Evolutionary conservation across 768 basidiomycete species (phyloP), one percentile per base, ranked within the genome.

Genomic region (Ramaria rubella): DNA sequence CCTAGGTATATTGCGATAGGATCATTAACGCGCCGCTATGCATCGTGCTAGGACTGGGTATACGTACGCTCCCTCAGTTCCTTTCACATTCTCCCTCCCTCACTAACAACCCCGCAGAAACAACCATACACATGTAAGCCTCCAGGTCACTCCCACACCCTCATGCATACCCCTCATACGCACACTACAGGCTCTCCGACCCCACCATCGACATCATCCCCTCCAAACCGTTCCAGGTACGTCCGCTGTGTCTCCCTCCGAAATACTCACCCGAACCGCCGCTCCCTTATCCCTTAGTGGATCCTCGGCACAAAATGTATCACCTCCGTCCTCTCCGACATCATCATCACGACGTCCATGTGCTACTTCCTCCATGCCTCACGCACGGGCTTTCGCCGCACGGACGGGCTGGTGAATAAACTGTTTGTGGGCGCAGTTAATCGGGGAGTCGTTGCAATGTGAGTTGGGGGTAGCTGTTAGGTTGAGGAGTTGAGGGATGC

Each of bases 361-460:
- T 48, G 46, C 24, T 48, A 48, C 21, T 48, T 24, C 29, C 46
- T 48, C 7, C 46, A 48, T 26, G 14, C 24, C 7, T 48, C 46
- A 17, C 46, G 46, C 24, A 48, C 46, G 14, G 46, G 46, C 4
- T 14, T 48, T 12, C 40, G 6, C 17, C 81, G 81, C 57, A 82
- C 81, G 19, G 77, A 84, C 52, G 72, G 75, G 1, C 59, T 82
- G 8, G 70, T 82, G 51, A 72, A 69, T 12, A 63, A 70, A 0
- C 72, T 85, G 4, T 75, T 83, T 64, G 42, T 72, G 29, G 83
- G 81, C 58, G 72, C 76, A 2, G 70, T 83, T 52, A 81, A 82
- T 59, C 81, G 82, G 62, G 59, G 15, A 29, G 0, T 0, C 17
- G 72, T 31, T 71, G 70, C 70, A 76, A 68, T 66, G 81, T 63